Conservation (phyloP, 495 filamentous ascomycete genomes). For the Talaromyces nanjingensis region DNA sequence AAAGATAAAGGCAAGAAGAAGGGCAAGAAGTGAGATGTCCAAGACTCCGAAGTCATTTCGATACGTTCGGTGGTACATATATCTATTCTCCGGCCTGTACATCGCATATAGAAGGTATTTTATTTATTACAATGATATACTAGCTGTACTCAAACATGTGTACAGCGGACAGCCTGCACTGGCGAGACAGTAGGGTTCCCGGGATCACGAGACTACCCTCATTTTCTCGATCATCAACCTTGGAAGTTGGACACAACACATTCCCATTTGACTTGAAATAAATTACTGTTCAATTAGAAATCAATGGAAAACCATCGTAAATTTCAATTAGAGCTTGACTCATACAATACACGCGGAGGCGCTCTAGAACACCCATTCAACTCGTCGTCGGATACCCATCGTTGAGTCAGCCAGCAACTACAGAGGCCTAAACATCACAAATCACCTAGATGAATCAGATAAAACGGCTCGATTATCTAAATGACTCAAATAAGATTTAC, state of each 20-base stretch:
- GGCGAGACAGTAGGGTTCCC: not conserved
- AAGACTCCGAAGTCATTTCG: too few relatives aligned
- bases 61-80: not conserved
- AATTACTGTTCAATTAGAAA: too few relatives aligned
- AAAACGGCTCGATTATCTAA: not conserved
- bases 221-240: not conserved
- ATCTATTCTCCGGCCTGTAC: too few relatives aligned
- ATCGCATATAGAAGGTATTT: not conserved
- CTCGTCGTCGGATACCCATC: not conserved
- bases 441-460: not conserved
- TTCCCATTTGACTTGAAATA: too few relatives aligned
- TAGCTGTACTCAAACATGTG: too few relatives aligned
- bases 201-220: not conserved
- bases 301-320: too few relatives aligned
- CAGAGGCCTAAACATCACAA: not conserved
- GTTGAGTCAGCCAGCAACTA: not conserved
- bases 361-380: not conserved
- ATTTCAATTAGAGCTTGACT: not conserved
- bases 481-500: not conserved
- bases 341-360: not conserved
- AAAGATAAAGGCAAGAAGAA: conserved; percentile 50
- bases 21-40: conserved; percentile 44
- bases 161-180: too few relatives aligned
- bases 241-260: not conserved
- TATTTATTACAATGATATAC: too few relatives aligned